Base-by-base conservation (phyloP, 2,329 filamentous ascomycete genomes). In the Ophiostoma fasciatum region DNA sequence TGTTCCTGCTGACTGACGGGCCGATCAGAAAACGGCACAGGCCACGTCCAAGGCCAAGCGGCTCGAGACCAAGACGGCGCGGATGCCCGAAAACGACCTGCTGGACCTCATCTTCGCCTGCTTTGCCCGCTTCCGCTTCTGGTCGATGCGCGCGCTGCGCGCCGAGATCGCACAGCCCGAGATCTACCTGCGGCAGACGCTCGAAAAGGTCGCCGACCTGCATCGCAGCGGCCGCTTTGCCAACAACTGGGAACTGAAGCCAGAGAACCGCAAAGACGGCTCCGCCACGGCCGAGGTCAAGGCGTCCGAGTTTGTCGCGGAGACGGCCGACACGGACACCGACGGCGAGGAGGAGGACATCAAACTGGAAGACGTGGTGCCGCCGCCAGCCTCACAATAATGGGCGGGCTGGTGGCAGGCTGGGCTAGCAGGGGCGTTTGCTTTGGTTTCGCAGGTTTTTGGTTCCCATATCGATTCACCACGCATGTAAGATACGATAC, bases 141-240 rank as follows among this genome's bases (percentile, higher is more conserved):
- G 88, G 87, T 77, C 81, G n/a, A 82, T 96, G 66, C 87, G 83
- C 51, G 74, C 80, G 5, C 71, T 98, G 47, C 83, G 84, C 44
- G 67, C 74, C 34, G 64, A 70, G 42, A 71, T 92, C 27, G 72
- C 78, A 41, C 90, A 98, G 59, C 90, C 90, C 2, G 90, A 96
- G 54, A 77, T 80, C n/a, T 96, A 87, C 55, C 71, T 98, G 42
- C 84, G 88, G 37, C 74, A 90, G 52, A 79, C 78, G 1, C 61
- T 98, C 46, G 80, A 87, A 43, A 76, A 84, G 51, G 73, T 96
- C 41, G 88, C 84, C 0, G 73, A 81, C 15, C 61, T 94, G 42
- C 78, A 92, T 53, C 82, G 85, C 56, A 78, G 75, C 31, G 88
- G 88, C 19, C 70, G 75, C 4, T 94, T 92, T 52, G 79, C 82